These are phyloP conservation scores for Mycena belliarum DNA, from an alignment of 768 basidiomycete genomes.

Conservation along the genomic window DNA sequence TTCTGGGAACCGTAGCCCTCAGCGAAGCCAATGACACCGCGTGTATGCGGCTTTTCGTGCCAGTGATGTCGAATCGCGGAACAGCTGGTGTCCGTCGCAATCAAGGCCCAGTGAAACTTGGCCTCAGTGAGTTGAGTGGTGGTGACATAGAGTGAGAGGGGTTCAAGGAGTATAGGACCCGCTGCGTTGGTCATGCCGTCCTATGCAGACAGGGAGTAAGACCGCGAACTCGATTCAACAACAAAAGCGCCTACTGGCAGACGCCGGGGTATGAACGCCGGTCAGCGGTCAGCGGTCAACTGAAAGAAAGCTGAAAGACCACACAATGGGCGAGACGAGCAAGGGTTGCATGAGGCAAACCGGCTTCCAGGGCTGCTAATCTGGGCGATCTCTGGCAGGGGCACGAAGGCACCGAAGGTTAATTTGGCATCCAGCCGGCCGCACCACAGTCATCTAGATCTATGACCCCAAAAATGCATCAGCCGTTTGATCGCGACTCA, in stretches of 20 bases:
- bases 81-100: slow-evolving; percentile 17
- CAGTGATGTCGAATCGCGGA: slow-evolving; percentile 24
- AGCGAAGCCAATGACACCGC: not conserved
- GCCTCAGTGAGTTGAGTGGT: slow-evolving; percentile 23
- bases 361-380: slow-evolving; percentile 12
- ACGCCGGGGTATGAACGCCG: not conserved
- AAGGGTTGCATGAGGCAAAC: slow-evolving; percentile 19
- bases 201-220: not conserved
- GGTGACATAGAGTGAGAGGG: slow-evolving; percentile 22
- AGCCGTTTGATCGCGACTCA: too few relatives aligned
- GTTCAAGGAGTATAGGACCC: slow-evolving; percentile 17
- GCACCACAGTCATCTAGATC: not conserved
- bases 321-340: slow-evolving; percentile 2
- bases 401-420: slow-evolving; percentile 11
- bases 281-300: slow-evolving; percentile 10
- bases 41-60: slow-evolving; percentile 17
- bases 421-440: slow-evolving; percentile 2
- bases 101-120: slow-evolving; percentile 26
- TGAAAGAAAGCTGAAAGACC: slow-evolving; percentile 1
- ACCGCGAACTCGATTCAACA: not conserved
- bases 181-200: not conserved
- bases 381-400: slow-evolving; percentile 14
- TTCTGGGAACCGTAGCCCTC: slow-evolving; percentile 23
- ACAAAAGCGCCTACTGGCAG: not conserved
- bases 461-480: too few relatives aligned